Percentiles rank a stretch among this genome's conserved stretches.
These are phyloP conservation scores for Phaeophleospora eucalypticola DNA, from an alignment of 2,329 filamentous ascomycete species.

Conservation along the genomic window DNA sequence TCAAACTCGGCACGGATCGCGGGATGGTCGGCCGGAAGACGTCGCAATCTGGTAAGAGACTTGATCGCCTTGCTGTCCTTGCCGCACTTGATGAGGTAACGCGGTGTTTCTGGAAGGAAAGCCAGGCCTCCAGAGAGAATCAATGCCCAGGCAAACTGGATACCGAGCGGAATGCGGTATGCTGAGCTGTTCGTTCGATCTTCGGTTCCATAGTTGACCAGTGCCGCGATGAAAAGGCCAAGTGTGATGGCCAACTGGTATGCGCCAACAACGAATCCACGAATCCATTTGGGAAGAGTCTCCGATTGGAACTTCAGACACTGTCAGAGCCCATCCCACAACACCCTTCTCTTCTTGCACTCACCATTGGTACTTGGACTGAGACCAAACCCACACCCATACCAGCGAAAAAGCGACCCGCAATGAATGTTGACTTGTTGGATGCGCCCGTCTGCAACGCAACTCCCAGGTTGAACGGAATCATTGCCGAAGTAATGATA, in stretches of 20 bases:
- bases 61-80: slow-evolving; percentile 27
- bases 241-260: slow-evolving; percentile 48
- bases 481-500: slow-evolving; percentile 57
- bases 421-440: neutral
- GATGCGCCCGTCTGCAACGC: slow-evolving; percentile 60
- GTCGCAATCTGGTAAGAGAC: slow-evolving; percentile 57
- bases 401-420: slow-evolving; percentile 49
- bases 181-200: slow-evolving; percentile 29
- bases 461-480: slow-evolving; percentile 66
- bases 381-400: slow-evolving; percentile 33
- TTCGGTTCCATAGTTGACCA: slow-evolving; percentile 64
- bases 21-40: slow-evolving; percentile 64
- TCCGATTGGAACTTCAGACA: slow-evolving; percentile 50
- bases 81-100: slow-evolving; percentile 30
- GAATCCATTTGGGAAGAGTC: slow-evolving; percentile 33
- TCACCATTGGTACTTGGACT: slow-evolving; percentile 52
- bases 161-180: slow-evolving; percentile 38
- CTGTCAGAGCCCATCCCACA: neutral
- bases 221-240: slow-evolving; percentile 62
- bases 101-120: slow-evolving; percentile 32
- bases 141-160: slow-evolving; percentile 33
- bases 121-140: slow-evolving; percentile 31
- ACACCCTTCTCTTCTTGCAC: neutral
- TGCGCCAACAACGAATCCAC: slow-evolving; percentile 56
- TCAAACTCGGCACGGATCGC: slow-evolving; percentile 59